These are phyloP conservation scores for Exophiala spinifera DNA, from an alignment of 2,329 filamentous ascomycete species.

Conservation along the genomic window DNA sequence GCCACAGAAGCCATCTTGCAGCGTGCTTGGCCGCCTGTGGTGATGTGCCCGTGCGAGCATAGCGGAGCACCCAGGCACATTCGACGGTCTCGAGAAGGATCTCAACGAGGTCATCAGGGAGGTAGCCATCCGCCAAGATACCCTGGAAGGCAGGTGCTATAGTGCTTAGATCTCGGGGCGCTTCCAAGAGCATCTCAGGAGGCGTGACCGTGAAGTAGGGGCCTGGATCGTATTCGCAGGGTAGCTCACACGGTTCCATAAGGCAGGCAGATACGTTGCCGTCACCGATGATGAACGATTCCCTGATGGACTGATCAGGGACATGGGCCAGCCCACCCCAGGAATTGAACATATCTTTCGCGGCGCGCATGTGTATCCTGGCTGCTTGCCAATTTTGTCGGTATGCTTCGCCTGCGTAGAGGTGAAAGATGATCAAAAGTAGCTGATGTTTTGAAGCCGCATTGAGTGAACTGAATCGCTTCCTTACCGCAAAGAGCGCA, in stretches of 20 bases:
- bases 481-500: conserved; percentile 20
- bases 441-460: conserved; percentile 23
- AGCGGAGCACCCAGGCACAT: conserved; percentile 20
- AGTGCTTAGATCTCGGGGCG: conserved; percentile 15
- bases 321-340: conserved; percentile 24
- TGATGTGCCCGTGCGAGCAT: conserved; percentile 11
- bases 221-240: conserved; percentile 26
- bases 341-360: conserved; percentile 20
- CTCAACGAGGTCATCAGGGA: conserved; percentile 20
- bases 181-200: conserved; percentile 14
- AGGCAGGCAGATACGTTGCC: conserved; percentile 22
- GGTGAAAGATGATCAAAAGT: conserved; percentile 25
- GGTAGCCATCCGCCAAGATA: conserved; percentile 2
- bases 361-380: conserved; percentile 26
- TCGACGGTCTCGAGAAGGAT: conserved; percentile 19
- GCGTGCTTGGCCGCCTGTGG: conserved; percentile 21
- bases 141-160: conserved; percentile 15
- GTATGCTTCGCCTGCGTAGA: conserved; percentile 26
- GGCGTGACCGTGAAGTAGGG: conserved; percentile 22
- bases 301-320: conserved; percentile 20
- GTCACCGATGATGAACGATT: conserved; percentile 27
- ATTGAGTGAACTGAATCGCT: conserved; percentile 19
- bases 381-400: conserved; percentile 25
- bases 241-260: conserved; percentile 22
- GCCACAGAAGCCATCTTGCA: conserved; percentile 26